Evolutionary conservation across 2,329 filamentous ascomycete genomes (phyloP).

Genomic region (Torrubiella hemipterigena): DNA sequence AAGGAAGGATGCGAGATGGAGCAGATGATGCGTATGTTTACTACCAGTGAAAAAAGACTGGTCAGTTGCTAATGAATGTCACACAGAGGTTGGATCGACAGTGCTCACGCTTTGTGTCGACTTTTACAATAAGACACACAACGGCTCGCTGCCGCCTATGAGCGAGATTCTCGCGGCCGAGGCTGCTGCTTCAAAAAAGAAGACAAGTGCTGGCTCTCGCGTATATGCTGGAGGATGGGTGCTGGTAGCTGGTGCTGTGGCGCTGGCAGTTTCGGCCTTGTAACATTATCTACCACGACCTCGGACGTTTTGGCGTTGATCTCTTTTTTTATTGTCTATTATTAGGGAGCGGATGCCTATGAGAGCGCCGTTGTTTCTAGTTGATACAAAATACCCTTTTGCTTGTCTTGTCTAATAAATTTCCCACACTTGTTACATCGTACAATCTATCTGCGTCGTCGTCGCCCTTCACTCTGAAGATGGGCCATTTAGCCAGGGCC

Average conservation of each 20-base stretch:
- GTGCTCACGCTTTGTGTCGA: slow-evolving; percentile 1
- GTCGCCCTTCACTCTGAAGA: no score
- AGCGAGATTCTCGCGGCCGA: neutral
- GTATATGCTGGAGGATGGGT: slow-evolving; percentile 2
- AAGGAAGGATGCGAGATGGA: slow-evolving; percentile 19
- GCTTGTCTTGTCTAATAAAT: no score
- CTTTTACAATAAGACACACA: slow-evolving; percentile 3
- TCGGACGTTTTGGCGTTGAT: neutral
- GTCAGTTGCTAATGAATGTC: no score
- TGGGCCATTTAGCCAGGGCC: no score
- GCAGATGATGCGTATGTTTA: slow-evolving; percentile 21
- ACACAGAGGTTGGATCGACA: no score
- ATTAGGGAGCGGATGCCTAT: no score
- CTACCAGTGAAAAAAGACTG: neutral
- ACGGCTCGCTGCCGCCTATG: neutral
- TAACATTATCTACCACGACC: no score
- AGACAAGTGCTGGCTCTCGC: slow-evolving; percentile 1
- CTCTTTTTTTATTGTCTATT: neutral
- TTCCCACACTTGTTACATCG: no score
- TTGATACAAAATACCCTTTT: no score
- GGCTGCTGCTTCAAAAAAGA: neutral
- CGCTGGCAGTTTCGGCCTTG: neutral
- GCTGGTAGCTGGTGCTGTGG: neutral
- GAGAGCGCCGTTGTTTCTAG: no score
- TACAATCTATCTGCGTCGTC: no score